Conservation (phyloP, 768 basidiomycete genomes). For the Leccinellum albellum region DNA sequence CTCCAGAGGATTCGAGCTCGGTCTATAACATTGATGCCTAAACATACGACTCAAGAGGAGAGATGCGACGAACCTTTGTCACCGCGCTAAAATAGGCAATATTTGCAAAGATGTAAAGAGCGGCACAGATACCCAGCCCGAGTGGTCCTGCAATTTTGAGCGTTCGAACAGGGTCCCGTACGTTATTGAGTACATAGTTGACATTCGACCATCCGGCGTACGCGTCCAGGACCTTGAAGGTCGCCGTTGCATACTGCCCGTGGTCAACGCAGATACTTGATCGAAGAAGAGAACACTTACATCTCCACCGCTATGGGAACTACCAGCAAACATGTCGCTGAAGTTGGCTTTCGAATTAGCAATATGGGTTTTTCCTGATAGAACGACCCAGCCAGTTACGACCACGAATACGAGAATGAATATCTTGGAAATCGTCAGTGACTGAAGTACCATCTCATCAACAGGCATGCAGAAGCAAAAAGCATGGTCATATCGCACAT, state of each 20-base stretch:
- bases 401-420: constrained; percentile 52
- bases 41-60: background rate
- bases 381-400: constrained; percentile 57
- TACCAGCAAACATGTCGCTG: constrained; percentile 52
- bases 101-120: constrained; percentile 54
- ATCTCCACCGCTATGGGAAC: constrained; percentile 49
- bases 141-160: constrained; percentile 61
- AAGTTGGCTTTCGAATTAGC: constrained; percentile 57
- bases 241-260: constrained; percentile 55
- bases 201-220: constrained; percentile 54
- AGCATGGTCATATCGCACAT: constrained; percentile 34
- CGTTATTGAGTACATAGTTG: constrained; percentile 45
- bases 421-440: constrained; percentile 52
- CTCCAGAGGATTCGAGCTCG: constrained; percentile 45
- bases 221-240: constrained; percentile 52
- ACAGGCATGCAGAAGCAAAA: no score
- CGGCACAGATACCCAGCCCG: constrained; percentile 50
- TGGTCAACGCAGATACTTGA: background rate
- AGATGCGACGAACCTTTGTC: constrained; percentile 16
- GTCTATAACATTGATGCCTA: constrained; percentile 18
- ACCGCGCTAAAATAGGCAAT: constrained; percentile 51
- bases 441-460: constrained; percentile 26
- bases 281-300: constrained; percentile 17
- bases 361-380: constrained; percentile 55
- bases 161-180: constrained; percentile 55